A percentile compares a stretch with the other conserved stretches of the same genome.
These are phyloP conservation scores for Rhododendron molle DNA, from an alignment of 148 eudicot genomes.

Conservation along the genomic window DNA sequence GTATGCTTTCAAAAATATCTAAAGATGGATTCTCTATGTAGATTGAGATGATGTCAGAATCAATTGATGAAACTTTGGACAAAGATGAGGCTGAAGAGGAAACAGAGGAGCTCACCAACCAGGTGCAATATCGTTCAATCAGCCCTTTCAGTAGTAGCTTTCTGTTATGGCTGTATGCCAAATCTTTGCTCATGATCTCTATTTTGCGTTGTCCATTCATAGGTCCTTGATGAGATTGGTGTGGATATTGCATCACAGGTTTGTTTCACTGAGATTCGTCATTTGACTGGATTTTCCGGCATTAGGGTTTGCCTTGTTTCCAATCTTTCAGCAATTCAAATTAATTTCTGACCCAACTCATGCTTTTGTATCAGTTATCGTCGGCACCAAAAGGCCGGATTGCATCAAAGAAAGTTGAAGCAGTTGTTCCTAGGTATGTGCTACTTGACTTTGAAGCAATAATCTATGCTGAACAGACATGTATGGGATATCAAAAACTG, in stretches of 20 bases:
- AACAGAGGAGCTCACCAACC: conserved; percentile 75
- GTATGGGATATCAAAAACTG: not conserved
- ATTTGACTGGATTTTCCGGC: not conserved
- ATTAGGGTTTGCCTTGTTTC: not conserved
- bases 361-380: conserved; percentile 44
- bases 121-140: conserved; percentile 25
- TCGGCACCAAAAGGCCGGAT: conserved; percentile 74
- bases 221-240: conserved; percentile 81
- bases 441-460: not conserved
- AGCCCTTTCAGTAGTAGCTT: not conserved
- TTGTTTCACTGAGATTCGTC: conserved; percentile 14
- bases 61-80: conserved; percentile 67
- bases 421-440: conserved; percentile 45
- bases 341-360: not conserved
- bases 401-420: conserved; percentile 54
- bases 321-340: not conserved
- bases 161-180: not conserved
- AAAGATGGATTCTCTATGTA: conserved; percentile 10
- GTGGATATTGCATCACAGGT: conserved; percentile 84
- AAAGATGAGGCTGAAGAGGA: conserved; percentile 80
- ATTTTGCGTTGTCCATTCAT: conserved; percentile 3
- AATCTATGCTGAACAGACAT: not conserved
- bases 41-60: conserved; percentile 79
- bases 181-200: conserved; percentile 7
- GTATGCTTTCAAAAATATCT: not conserved